Base-by-base conservation (phyloP, 495 filamentous ascomycete species). In the Neurospora sp. region DNA sequence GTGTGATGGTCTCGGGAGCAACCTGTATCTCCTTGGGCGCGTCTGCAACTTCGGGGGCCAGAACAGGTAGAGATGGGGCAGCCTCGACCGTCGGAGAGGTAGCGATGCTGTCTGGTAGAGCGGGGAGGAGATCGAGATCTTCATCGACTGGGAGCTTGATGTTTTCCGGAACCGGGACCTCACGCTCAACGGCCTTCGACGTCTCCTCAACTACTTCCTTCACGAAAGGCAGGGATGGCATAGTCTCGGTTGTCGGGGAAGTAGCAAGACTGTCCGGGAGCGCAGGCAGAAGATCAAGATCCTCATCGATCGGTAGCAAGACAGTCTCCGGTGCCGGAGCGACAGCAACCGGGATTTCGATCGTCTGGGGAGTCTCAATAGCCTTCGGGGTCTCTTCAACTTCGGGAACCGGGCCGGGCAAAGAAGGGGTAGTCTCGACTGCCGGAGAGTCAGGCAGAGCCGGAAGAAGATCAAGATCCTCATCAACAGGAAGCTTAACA, bases 401-500 rank as follows among this genome's bases (percentile, higher is more conserved):
- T 41, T 9, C 22, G 12, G 48, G 7, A 9, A 8, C 40, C 2
- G n/a, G 17, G 20, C 22, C 17, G 1, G n/a, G 35, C 0, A 41
- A 3, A 31, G 37, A 38, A 45, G 37, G 40, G 3, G 22, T 27
- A 6, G 70, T 44, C 3, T 22, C 69, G 10, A 35, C 4, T 10
- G 70, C 35, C 0, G 17, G 68, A 70, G 72, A 74, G 6, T 70
- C 68, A 9, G 75, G 75, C 31, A 76, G 69, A 40, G 42, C 65
- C 27, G 70, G 72, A 4, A 74, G 48, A 6, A 37, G 17, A 73
- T 17, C 44, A 2, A 22, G 20, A n/a, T 44, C 39, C 20, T 69
- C 71, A n/a, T 17, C 22, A 12, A 40, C 39, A 22, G 40, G 20
- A 22, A 14, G 14, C 35, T 16, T 9, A 20, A 27, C 40, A 8